phyloP scores from a whole-genome alignment of 2,329 filamentous ascomycete genomes.

The Thermoascus crustaceus region DNA sequence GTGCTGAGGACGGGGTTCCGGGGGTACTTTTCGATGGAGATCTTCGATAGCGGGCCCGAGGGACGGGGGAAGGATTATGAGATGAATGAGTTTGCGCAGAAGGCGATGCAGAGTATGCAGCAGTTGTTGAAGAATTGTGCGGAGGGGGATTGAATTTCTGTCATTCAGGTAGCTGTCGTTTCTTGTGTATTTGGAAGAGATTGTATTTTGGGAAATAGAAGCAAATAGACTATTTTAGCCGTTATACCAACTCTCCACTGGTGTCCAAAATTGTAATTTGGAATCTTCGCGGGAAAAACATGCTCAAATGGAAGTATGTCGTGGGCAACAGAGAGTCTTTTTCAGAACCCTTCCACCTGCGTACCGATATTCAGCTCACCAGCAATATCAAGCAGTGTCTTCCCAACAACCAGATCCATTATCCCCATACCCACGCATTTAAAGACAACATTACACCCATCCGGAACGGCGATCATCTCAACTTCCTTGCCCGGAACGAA shows the following conservation, averaged over 20 bases:
- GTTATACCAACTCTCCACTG: too few species aligned
- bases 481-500: constrained; percentile 14
- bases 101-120: constrained; percentile 44
- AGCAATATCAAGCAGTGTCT: constrained; percentile 32
- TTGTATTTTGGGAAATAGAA: too few species aligned
- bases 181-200: not conserved
- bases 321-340: not conserved
- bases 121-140: constrained; percentile 36
- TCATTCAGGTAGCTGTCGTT: too few species aligned
- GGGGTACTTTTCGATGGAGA: constrained; percentile 61
- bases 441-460: constrained; percentile 38
- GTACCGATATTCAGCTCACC: constrained; percentile 11
- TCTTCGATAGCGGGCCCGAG: constrained; percentile 55
- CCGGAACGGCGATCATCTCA: constrained; percentile 16
- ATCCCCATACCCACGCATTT: constrained; percentile 46
- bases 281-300: too few species aligned
- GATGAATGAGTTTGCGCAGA: constrained; percentile 42
- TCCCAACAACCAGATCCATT: constrained; percentile 43
- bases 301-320: not conserved
- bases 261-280: too few species aligned
- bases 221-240: too few species aligned
- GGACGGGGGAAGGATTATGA: constrained; percentile 47
- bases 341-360: not conserved
- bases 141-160: constrained; percentile 5
- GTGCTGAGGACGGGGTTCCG: constrained; percentile 61